phyloP scores from a whole-genome alignment of 2,329 filamentous ascomycete species.

The Alternaria brassicae region DNA sequence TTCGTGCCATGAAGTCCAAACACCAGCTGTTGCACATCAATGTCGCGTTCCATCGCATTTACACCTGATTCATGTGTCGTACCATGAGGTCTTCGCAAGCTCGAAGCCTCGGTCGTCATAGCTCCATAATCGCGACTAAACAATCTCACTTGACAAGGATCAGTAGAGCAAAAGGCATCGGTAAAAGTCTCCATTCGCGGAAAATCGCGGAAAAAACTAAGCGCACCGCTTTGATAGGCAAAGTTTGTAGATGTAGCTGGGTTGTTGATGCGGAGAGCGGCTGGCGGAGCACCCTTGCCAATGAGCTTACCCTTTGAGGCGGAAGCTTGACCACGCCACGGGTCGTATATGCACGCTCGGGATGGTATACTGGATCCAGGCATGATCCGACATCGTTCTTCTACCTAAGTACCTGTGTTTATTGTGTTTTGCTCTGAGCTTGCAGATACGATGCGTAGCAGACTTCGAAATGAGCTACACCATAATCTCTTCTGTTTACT shows the following conservation, averaged over 20 bases:
- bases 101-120: constrained; percentile 17
- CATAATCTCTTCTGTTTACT: neutral
- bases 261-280: constrained; percentile 32
- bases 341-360: constrained; percentile 13
- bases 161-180: constrained; percentile 6
- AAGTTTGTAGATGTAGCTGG: constrained; percentile 21
- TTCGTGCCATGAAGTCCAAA: neutral
- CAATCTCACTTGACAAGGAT: constrained; percentile 10
- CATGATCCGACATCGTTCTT: constrained; percentile 9
- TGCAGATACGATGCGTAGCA: neutral
- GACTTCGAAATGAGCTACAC: neutral
- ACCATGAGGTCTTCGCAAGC: constrained; percentile 1
- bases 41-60: constrained; percentile 1
- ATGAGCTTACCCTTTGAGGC: constrained; percentile 23
- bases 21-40: neutral
- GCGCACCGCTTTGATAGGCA: constrained; percentile 20
- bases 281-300: constrained; percentile 29
- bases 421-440: neutral
- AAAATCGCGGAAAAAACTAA: constrained; percentile 33
- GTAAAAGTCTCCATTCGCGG: constrained; percentile 30
- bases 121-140: constrained; percentile 7
- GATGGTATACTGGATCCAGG: constrained; percentile 28
- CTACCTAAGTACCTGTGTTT: neutral
- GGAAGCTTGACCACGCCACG: constrained; percentile 35
- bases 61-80: neutral